Conservation (phyloP, 345 rosid species). For the Viola odorata region DNA sequence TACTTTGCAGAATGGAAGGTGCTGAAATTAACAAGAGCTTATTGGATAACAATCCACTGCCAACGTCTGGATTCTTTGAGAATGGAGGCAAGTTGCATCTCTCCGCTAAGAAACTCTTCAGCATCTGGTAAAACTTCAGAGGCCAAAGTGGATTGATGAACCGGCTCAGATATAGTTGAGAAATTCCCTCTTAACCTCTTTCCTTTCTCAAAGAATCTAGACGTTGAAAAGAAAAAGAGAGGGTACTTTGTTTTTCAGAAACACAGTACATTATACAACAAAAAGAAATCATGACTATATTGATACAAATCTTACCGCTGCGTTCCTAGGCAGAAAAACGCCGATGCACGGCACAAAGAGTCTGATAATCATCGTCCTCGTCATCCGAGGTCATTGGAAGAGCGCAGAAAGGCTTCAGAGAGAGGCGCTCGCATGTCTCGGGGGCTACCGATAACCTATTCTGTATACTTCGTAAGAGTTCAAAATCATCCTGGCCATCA, state of each 20-base stretch:
- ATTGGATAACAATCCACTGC: too few relatives aligned
- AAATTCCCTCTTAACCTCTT: conserved; percentile 28
- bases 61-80: too few relatives aligned
- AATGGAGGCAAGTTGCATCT: too few relatives aligned
- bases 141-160: too few relatives aligned
- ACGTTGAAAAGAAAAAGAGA: background rate
- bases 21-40: conserved; percentile 66
- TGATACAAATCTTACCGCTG: conserved; percentile 36
- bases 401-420: conserved; percentile 27
- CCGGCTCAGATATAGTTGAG: too few relatives aligned
- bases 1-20: conserved; percentile 51
- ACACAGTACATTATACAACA: background rate
- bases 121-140: too few relatives aligned
- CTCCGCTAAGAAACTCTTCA: too few relatives aligned
- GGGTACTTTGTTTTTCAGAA: background rate
- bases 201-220: conserved; percentile 26
- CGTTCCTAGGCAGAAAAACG: conserved; percentile 56
- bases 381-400: conserved; percentile 39
- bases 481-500: conserved; percentile 59
- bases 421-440: conserved; percentile 27
- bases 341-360: conserved; percentile 58
- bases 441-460: conserved; percentile 39
- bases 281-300: background rate
- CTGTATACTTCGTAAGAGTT: conserved; percentile 47
- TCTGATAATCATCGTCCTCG: conserved; percentile 69